Evolutionary conservation across 495 filamentous ascomycete genomes (phyloP).

Genomic region (Xylaria nigripes): DNA sequence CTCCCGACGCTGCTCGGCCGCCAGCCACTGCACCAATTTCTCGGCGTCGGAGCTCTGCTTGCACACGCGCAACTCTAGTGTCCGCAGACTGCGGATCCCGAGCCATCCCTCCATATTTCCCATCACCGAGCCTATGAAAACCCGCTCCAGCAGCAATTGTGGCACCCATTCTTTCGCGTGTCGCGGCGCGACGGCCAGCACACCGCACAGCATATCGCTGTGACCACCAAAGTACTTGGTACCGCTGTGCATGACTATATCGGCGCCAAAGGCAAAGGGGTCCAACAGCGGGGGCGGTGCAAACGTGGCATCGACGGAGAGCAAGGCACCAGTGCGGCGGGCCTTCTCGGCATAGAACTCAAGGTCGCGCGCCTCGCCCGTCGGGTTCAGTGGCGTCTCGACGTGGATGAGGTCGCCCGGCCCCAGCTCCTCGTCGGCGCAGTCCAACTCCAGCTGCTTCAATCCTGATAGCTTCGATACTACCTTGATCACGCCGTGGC

Average conservation of each 20-base stretch:
- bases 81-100: constrained; percentile 75
- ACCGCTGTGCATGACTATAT: constrained; percentile 81
- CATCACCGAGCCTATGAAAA: constrained; percentile 76
- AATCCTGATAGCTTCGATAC: constrained; percentile 63
- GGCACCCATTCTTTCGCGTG: constrained; percentile 51
- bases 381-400: constrained; percentile 87
- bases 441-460: constrained; percentile 54
- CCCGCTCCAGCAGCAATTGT: constrained; percentile 53
- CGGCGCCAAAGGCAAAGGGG: constrained; percentile 70
- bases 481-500: constrained; percentile 71
- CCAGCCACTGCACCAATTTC: constrained; percentile 63
- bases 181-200: constrained; percentile 55
- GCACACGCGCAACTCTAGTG: constrained; percentile 72
- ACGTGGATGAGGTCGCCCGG: constrained; percentile 81
- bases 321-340: constrained; percentile 57
- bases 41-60: constrained; percentile 63
- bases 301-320: constrained; percentile 89
- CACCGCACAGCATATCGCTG: constrained; percentile 80
- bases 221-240: constrained; percentile 97
- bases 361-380: constrained; percentile 70
- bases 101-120: constrained; percentile 90
- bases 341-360: constrained; percentile 60
- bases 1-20: constrained; percentile 34
- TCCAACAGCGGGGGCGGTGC: constrained; percentile 85
- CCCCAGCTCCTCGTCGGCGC: constrained; percentile 40